Evolutionary conservation across 1,139 yeast species (phyloP), one percentile per base, ranked within the genome.

Genomic region (Geotrichum aggregatum): DNA sequence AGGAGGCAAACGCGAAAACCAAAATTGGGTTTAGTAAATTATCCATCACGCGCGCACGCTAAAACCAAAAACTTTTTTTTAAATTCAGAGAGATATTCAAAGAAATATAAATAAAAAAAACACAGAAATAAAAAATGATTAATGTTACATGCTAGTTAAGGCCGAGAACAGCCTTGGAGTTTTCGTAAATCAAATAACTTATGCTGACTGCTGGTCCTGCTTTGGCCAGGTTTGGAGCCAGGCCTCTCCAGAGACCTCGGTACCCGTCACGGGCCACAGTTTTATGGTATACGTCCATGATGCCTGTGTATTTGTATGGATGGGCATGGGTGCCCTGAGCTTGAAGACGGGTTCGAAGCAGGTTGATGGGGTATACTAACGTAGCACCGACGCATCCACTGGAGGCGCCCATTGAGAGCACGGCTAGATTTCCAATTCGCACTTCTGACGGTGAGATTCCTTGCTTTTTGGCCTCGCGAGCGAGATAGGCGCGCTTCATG

Each of bases 251-350:
- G 51, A 92, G 72, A 3, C 98, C 98, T 2, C 86, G 85, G 61
- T 80, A 79, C 1, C 98, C 98, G 69, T 92, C 98, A 56, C 95
- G 77, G 54, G 77, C 73, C 1, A 91, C 71, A 0, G 98, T 91
- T 63, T 87, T 82, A 19, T 67, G 67, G 58, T 86, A 76, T 3
- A 89, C 97, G 67, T 92, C 98, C 55, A 69, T 69, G 66, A 92
- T 85, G 0, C 98, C 98, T 34, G 75, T 77, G 65, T 92, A 92
- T 6, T 79, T 77, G 65, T 85, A 84, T 10, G 98, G 98, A 70
- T 92, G 98, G 0, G 97, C 97, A 64, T 77, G 86, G 0, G 98
- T 92, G 1, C 98, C 98, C 69, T 92, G 98, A 0, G 98, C 96
- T 71, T 92, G 98, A 57, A 92, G 73, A 69, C 98, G 80, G 0